Base-by-base conservation (phyloP, 1,284 basidiomycete genomes). In the Cryptococcus sp. region DNA sequence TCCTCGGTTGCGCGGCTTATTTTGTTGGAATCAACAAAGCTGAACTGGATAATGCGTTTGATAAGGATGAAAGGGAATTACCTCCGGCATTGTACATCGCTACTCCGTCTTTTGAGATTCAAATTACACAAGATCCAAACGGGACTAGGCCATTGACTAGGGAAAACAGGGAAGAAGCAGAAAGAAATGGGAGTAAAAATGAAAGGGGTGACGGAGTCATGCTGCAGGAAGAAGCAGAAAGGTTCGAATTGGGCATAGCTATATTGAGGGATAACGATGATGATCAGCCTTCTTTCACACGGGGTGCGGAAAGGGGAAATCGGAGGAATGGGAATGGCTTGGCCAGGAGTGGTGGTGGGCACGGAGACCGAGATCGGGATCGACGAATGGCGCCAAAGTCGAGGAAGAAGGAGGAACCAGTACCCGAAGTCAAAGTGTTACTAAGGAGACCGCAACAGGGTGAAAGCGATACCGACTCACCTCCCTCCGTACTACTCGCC, bases 211-310 rank as follows among this genome's bases (percentile, higher is more conserved):
- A 73, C 45, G 71, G 71, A 9, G 69, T 70, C 47, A 51, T 64
- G 1, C 54, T 73, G 23, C 58, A 60, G 11, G 62, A 70, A 32
- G 69, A 72, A 59, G 71, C 71, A 3, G 68, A 64, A 24, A 55
- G 71, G 5, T 73, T 68, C 46, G 71, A 71, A 54, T 53, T 73
- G 23, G 54, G 52, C 2, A 50, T 73, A 41, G 69, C 69, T 45
- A 66, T 73, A 1, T 48, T 73, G 46, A 54, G 71, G 23, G 70
- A 73, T 55, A 67, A 71, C 32, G 71, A 73, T 28, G 66, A 63
- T 19, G 65, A 66, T 46, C 50, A 57, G 28, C 57, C 62, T 28
- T 52, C 39, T 23, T 19, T 39, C 36, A 19, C 5, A 5, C 5
- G 18, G 18, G 14, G 18, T 16, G 14, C 36, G 36, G 36, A 39